Percentiles rank a stretch among this genome's conserved stretches.
These are phyloP conservation scores for Allantophomopsis cytisporea DNA, from an alignment of 2,329 filamentous ascomycete species.

Conservation along the genomic window DNA sequence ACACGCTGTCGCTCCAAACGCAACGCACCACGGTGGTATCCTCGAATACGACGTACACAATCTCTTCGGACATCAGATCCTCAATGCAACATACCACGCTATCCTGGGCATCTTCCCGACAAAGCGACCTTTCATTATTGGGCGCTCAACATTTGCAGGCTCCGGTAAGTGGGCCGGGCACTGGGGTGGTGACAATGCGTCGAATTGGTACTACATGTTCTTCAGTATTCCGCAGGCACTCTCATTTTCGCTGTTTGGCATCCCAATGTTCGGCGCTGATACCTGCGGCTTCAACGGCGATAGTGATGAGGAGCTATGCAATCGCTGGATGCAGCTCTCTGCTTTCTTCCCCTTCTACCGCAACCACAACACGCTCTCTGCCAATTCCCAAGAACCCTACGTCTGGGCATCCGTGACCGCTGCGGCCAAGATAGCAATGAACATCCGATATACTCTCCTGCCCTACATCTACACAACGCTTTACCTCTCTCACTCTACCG, in stretches of 20 bases:
- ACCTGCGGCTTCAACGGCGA: slow-evolving; percentile 61
- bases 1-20: slow-evolving; percentile 63
- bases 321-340: slow-evolving; percentile 58
- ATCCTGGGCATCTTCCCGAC: slow-evolving; percentile 48
- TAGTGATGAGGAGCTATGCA: slow-evolving; percentile 54
- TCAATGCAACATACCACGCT: slow-evolving; percentile 44
- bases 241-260: slow-evolving; percentile 40
- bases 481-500: slow-evolving; percentile 49
- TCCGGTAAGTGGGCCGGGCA: slow-evolving; percentile 65
- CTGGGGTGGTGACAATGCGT: slow-evolving; percentile 65
- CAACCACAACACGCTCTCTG: slow-evolving; percentile 56
- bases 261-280: slow-evolving; percentile 65
- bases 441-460: slow-evolving; percentile 55
- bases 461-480: slow-evolving; percentile 69
- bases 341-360: slow-evolving; percentile 71
- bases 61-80: slow-evolving; percentile 64
- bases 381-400: slow-evolving; percentile 57
- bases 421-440: slow-evolving; percentile 52
- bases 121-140: slow-evolving; percentile 74
- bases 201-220: slow-evolving; percentile 53
- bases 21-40: slow-evolving; percentile 60
- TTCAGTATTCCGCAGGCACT: slow-evolving; percentile 36
- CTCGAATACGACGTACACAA: slow-evolving; percentile 78
- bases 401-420: slow-evolving; percentile 51
- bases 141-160: slow-evolving; percentile 68